phyloP scores from a whole-genome alignment of 176 grass and related monocot species.

The Ananas comosus region DNA sequence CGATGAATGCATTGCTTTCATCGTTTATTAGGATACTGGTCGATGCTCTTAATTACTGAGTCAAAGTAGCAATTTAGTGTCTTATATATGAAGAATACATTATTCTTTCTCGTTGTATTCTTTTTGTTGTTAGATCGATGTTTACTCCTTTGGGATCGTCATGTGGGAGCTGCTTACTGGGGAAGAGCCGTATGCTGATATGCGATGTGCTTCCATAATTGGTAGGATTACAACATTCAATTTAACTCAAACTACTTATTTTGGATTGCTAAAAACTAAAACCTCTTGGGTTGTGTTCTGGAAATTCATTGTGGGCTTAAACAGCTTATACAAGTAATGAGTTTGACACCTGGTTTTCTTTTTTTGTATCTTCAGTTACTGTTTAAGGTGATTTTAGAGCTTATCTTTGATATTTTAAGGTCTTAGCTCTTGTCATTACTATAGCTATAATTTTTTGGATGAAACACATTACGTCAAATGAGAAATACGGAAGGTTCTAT shows the following conservation, averaged over 20 bases:
- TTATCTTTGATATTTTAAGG: neutral
- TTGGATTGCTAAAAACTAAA: neutral
- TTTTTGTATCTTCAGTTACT: too few relatives aligned
- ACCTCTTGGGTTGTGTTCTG: neutral
- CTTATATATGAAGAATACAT: neutral
- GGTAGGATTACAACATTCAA: slow-evolving; percentile 30
- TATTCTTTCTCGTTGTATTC: slow-evolving; percentile 1
- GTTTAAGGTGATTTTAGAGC: neutral
- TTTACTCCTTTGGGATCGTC: slow-evolving; percentile 93
- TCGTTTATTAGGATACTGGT: neutral
- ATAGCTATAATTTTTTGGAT: too few relatives aligned
- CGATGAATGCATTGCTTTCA: neutral
- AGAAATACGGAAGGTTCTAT: too few relatives aligned
- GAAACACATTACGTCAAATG: too few relatives aligned
- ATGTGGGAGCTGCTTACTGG: slow-evolving; percentile 99
- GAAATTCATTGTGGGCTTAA: neutral
- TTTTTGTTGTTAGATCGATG: slow-evolving; percentile 52
- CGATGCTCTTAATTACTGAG: neutral
- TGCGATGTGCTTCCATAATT: slow-evolving; percentile 77
- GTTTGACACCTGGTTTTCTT: too few relatives aligned
- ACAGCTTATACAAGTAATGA: too few relatives aligned
- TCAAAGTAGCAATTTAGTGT: neutral
- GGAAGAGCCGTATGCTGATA: slow-evolving; percentile 87
- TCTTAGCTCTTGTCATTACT: neutral
- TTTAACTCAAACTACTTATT: neutral